Evolutionary conservation across 345 rosid species (phyloP), one percentile per base, ranked within the genome.

Genomic region (Hibiscus syriacus): DNA sequence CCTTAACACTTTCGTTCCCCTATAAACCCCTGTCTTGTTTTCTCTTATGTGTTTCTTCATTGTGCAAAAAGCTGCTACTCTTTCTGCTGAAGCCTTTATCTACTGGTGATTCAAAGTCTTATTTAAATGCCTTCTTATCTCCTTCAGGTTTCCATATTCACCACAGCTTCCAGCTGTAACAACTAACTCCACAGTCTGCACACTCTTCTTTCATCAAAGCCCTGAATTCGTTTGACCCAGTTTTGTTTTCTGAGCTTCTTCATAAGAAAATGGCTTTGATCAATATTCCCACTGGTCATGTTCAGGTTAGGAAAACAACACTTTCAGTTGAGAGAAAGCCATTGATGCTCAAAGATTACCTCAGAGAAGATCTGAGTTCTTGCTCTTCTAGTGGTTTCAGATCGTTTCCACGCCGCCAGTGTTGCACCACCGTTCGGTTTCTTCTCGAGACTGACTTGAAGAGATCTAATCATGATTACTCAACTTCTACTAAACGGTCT

Each of bases 341-440:
- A 46, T 68, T 86, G 73, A 73, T 82, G 92, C 83, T 93, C 34
- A 89, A 85, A 81, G 98, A 93, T 70, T 87, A 81, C 52, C 86
- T 93, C 49, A 70, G 67, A 10, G 94, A 90, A 52, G 96, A 93
- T 80, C 77, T 85, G 46, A 82, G 94, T 54, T 89, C 98, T 4
- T 89, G 97, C 73, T 90, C 98, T 68, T 93, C 98, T 73, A 83
- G 77, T 71, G 94, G 94, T 57, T 93, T 93, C 83, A 86, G 86
- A 68, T 87, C 98, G 8, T 87, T 86, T 59, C 91, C 98, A 41
- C 96, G 94, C 66, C 84, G 82, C 23, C 88, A 79, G 68, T 69
- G 85, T 68, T 87, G 91, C 79, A 66, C 85, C 58, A 81, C 89
- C 66, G 78, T 87, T 81, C 79, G 89, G 36, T 86, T 87, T 67